phyloP scores from a whole-genome alignment of 768 basidiomycete genomes.

The Dioszegia aurantiaca region DNA sequence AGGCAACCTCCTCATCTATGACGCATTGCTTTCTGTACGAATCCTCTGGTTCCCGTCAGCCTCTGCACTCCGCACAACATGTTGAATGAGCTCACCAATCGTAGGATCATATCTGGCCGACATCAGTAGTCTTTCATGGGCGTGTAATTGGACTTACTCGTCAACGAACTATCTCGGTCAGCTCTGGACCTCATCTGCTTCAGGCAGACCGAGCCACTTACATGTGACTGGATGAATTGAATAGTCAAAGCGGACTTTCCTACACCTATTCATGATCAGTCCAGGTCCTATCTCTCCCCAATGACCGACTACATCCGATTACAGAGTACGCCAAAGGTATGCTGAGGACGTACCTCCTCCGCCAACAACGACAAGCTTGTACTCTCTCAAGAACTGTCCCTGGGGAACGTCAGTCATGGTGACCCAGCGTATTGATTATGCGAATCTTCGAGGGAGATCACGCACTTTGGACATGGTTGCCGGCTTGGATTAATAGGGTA shows the following conservation, averaged over 20 bases:
- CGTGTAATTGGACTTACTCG: constrained; percentile 34
- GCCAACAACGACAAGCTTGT: constrained; percentile 97
- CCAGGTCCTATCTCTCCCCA: neutral
- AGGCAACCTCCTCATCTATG: constrained; percentile 97
- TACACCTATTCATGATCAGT: constrained; percentile 55
- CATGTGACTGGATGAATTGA: constrained; percentile 80
- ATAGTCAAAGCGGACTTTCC: constrained; percentile 93
- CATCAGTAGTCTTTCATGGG: constrained; percentile 2
- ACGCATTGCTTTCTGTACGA: constrained; percentile 96
- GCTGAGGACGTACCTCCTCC: constrained; percentile 69
- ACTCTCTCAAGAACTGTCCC: constrained; percentile 72
- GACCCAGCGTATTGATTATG: neutral
- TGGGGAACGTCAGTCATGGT: constrained; percentile 15
- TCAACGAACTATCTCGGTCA: constrained; percentile 47
- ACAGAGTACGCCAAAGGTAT: too few species aligned
- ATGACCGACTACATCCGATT: too few species aligned
- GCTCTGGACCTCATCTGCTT: constrained; percentile 10
- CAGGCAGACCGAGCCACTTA: constrained; percentile 17
- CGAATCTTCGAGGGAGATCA: neutral
- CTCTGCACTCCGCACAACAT: neutral
- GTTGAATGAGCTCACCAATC: constrained; percentile 60
- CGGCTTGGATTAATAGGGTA: too few species aligned
- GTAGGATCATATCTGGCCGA: constrained; percentile 66
- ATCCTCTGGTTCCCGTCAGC: constrained; percentile 58
- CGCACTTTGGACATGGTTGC: constrained; percentile 33